Conservation (phyloP, 306 rosid genomes). For the Cucurbita ficifolia region DNA sequence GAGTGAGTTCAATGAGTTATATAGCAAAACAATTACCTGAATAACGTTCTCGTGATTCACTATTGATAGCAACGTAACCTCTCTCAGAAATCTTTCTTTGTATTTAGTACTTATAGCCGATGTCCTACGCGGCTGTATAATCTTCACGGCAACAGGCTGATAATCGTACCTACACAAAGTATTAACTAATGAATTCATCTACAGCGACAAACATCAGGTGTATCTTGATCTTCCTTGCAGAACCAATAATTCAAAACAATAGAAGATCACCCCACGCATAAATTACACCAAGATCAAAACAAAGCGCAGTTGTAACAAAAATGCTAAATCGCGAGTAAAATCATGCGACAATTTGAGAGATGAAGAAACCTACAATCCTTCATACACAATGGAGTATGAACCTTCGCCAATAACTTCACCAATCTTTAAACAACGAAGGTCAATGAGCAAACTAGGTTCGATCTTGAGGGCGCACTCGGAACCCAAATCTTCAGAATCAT, state of each 20-base stretch:
- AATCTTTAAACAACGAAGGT: conserved; percentile 9
- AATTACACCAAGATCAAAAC: not conserved
- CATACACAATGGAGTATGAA: conserved; percentile 18
- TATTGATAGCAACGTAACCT: conserved; percentile 30
- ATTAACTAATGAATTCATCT: not conserved
- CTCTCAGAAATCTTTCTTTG: conserved; percentile 40
- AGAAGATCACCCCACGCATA: not conserved
- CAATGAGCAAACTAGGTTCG: conserved; percentile 22
- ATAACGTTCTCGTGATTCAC: conserved; percentile 32
- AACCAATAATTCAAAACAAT: not conserved
- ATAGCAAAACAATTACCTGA: conserved; percentile 21
- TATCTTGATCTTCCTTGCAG: not conserved
- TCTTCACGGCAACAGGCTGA: conserved; percentile 34
- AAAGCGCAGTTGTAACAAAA: not conserved
- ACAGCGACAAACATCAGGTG: not conserved
- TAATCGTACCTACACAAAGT: conserved; percentile 24
- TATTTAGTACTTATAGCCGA: conserved; percentile 13
- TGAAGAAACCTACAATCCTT: conserved; percentile 37
- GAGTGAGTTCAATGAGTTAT: not conserved
- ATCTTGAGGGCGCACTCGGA: conserved; percentile 21
- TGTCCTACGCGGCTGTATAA: conserved; percentile 17
- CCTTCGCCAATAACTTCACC: conserved; percentile 25
- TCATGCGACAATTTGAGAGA: conserved; percentile 7
- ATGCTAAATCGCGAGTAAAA: not conserved
- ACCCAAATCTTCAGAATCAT: not conserved